Evolutionary conservation across 176 grass and related monocot species (phyloP), one percentile per base, ranked within the genome.

Genomic region (Tuctoria greenei): DNA sequence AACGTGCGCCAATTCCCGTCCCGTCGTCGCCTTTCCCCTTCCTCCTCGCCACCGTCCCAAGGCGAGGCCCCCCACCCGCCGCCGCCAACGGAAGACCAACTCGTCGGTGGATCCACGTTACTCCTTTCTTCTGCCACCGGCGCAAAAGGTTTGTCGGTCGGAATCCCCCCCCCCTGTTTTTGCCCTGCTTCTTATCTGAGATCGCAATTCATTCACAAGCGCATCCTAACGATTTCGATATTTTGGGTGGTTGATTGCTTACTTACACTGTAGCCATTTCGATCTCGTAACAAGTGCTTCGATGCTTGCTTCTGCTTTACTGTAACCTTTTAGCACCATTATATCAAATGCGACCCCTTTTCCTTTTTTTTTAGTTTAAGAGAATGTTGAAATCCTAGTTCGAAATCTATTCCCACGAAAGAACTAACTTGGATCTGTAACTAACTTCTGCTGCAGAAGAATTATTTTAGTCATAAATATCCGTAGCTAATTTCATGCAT

Each of bases 1-100:
- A 37, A 73, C 69, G 79, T 82, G 80, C 71, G 71, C 71, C 51
- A 75, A 60, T 68, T 67, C 49, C 72, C 37, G 10, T 40, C 8
- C 6, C 52, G 20, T 62, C 39, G 8, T 59, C 66, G 51, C 46
- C 59, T 68, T 54, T 79, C 37, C 42, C 67, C 8, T 9, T 38
- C 31, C 57, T 21, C 34, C 57, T 38, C 37, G 2, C 38, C 72
- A 28, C 65, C 73, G 10, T 27, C 28, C 13, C 41, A 26, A 6
- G 56, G 27, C 39, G n/a, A n/a, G n/a, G n/a, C 17, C 34, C 45
- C 39, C 71, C 8, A 6, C 72, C 66, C 23, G 18, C 25, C 36
- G 37, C 12, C 34, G n/a, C 26, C 42, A 8, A 6, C 17, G 28
- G 34, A 67, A 84, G 67, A n/a, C 23, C 2, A 64, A 13, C 66